These are phyloP conservation scores for Lactuca sativa DNA, from an alignment of 129 eudicot genomes.

Conservation along the genomic window DNA sequence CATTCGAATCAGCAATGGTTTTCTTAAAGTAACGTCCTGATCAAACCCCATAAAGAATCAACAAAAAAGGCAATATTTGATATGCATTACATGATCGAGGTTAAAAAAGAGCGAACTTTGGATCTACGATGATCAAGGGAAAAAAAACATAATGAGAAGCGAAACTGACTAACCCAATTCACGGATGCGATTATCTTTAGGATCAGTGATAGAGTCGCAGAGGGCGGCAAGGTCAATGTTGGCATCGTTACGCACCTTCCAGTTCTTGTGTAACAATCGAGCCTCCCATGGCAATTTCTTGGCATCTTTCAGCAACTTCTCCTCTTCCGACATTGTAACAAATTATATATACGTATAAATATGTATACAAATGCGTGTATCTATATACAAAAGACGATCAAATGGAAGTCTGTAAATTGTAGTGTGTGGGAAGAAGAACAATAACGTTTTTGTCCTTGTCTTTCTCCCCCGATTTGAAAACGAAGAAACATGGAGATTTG, in stretches of 20 bases:
- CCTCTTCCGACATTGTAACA: slow-evolving; percentile 78
- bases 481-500: slow-evolving; percentile 24
- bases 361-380: background rate
- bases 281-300: slow-evolving; percentile 96
- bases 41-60: slow-evolving; percentile 20
- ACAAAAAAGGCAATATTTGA: slow-evolving; percentile 5
- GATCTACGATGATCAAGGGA: slow-evolving; percentile 30
- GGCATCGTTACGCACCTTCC: slow-evolving; percentile 96
- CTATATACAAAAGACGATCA: background rate
- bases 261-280: slow-evolving; percentile 86
- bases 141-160: slow-evolving; percentile 12
- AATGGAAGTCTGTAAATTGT: slow-evolving; percentile 5
- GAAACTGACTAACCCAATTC: slow-evolving; percentile 73
- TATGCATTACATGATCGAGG: slow-evolving; percentile 37
- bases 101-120: slow-evolving; percentile 25
- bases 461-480: slow-evolving; percentile 31
- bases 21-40: slow-evolving; percentile 81
- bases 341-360: background rate
- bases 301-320: slow-evolving; percentile 96
- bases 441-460: slow-evolving; percentile 7
- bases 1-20: slow-evolving; percentile 88
- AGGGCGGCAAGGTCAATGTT: slow-evolving; percentile 86
- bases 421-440: background rate
- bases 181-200: slow-evolving; percentile 89
- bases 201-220: slow-evolving; percentile 78